phyloP scores from a whole-genome alignment of 768 basidiomycete genomes.

The Podaxis sp. region DNA sequence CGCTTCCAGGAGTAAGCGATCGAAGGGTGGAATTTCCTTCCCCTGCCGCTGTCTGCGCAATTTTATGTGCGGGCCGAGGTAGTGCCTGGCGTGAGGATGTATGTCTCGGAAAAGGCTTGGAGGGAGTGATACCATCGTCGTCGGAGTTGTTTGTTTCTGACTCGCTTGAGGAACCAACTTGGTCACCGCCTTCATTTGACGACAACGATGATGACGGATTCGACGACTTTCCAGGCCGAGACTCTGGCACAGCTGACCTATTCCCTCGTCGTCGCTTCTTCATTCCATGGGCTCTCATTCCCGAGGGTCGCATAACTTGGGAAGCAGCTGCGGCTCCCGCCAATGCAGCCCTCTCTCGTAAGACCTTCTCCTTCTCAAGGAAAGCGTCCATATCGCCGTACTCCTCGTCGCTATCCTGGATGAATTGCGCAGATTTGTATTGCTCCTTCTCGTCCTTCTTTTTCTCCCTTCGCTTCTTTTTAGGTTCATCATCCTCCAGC shows the following conservation, averaged over 20 bases:
- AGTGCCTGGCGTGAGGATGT: background rate
- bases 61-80: constrained; percentile 1
- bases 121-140: background rate
- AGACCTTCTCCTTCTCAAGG: constrained; percentile 65
- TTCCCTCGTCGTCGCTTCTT: constrained; percentile 42
- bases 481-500: constrained; percentile 30
- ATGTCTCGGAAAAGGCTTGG: background rate
- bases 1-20: background rate
- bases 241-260: constrained; percentile 18
- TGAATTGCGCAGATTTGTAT: constrained; percentile 89
- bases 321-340: constrained; percentile 23
- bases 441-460: constrained; percentile 52
- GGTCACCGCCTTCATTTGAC: background rate
- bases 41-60: background rate
- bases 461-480: constrained; percentile 60
- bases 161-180: background rate
- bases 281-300: constrained; percentile 51
- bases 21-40: background rate
- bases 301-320: constrained; percentile 32
- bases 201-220: background rate
- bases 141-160: background rate
- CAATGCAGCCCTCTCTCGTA: constrained; percentile 50
- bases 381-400: constrained; percentile 79
- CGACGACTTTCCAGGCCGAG: background rate
- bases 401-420: constrained; percentile 87